These are phyloP conservation scores for Vigna unguiculata DNA, from an alignment of 306 rosid genomes.

Conservation along the genomic window DNA sequence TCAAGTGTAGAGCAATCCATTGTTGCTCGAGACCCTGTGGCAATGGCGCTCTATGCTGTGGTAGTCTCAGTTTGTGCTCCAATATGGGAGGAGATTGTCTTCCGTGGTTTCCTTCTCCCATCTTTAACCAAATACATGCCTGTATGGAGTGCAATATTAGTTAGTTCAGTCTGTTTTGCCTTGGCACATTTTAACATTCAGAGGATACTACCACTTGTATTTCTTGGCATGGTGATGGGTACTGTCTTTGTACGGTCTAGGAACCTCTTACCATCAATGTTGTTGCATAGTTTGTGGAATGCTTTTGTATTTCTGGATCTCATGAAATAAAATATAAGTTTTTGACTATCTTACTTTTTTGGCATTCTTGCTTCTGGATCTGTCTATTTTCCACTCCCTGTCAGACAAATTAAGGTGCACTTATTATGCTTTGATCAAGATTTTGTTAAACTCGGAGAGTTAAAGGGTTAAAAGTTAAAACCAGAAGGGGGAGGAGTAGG, in stretches of 20 bases:
- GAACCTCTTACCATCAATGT: conserved; percentile 65
- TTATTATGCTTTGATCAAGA: conserved; percentile 7
- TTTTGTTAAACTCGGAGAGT: conserved; percentile 2
- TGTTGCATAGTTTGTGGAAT: conserved; percentile 76
- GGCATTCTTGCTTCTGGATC: not conserved
- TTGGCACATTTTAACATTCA: conserved; percentile 70
- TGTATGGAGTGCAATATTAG: conserved; percentile 61
- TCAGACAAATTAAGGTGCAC: conserved; percentile 23
- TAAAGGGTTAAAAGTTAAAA: conserved; percentile 10
- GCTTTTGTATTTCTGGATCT: conserved; percentile 71
- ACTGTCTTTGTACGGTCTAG: conserved; percentile 59
- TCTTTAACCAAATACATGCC: conserved; percentile 72
- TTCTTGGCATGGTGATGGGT: conserved; percentile 69
- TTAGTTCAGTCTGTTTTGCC: conserved; percentile 67
- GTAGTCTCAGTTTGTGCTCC: conserved; percentile 70
- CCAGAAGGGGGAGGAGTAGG: not conserved
- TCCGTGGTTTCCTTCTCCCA: conserved; percentile 72
- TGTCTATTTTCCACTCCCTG: not conserved
- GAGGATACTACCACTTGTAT: conserved; percentile 64
- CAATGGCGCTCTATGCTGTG: conserved; percentile 68
- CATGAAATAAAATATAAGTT: conserved; percentile 49
- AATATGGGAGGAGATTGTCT: conserved; percentile 69
- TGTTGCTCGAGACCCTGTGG: conserved; percentile 64
- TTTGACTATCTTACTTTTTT: not conserved
- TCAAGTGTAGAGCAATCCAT: conserved; percentile 73